phyloP scores from a whole-genome alignment of 2,329 filamentous ascomycete genomes.

The Lecanoromycetidae sp. region DNA sequence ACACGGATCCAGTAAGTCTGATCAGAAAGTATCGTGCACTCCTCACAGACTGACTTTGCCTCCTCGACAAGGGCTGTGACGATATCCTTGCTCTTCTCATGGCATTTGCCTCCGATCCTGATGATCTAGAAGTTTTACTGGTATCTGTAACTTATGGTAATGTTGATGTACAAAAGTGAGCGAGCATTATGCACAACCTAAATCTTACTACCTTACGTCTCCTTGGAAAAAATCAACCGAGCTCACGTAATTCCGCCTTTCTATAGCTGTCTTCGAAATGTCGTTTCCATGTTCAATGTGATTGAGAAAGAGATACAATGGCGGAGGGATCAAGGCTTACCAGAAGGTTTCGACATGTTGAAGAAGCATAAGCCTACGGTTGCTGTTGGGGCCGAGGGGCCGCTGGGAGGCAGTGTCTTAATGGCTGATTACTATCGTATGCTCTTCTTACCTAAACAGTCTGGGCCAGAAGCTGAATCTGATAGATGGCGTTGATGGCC shows the following conservation, averaged over 20 bases:
- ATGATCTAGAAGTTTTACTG: conserved; percentile 76
- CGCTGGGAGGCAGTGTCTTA: conserved; percentile 70
- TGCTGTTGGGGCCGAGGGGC: conserved; percentile 74
- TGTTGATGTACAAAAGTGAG: conserved; percentile 68
- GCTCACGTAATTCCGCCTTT: no score
- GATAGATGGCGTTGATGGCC: conserved; percentile 60
- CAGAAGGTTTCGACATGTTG: conserved; percentile 61
- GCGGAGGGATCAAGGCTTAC: conserved; percentile 56
- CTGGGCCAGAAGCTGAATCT: not conserved
- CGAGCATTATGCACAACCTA: not conserved
- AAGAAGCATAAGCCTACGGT: conserved; percentile 66
- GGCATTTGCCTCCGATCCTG: conserved; percentile 65
- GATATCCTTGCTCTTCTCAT: conserved; percentile 82
- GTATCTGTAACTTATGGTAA: conserved; percentile 92
- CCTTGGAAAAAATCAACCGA: no score
- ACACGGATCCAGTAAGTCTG: conserved; percentile 70
- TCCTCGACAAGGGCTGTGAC: conserved; percentile 54
- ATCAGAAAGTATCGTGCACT: not conserved
- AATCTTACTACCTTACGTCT: not conserved
- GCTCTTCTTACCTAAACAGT: conserved; percentile 23
- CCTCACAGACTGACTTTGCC: not conserved
- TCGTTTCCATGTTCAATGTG: conserved; percentile 80
- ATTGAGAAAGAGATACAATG: conserved; percentile 80
- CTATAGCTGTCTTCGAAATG: conserved; percentile 69
- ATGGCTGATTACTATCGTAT: conserved; percentile 79